Percentiles rank a stretch among this genome's conserved stretches.
Conservation (phyloP, 371 early-diverging fungal genomes). For the Fennellomyces sp. region DNA sequence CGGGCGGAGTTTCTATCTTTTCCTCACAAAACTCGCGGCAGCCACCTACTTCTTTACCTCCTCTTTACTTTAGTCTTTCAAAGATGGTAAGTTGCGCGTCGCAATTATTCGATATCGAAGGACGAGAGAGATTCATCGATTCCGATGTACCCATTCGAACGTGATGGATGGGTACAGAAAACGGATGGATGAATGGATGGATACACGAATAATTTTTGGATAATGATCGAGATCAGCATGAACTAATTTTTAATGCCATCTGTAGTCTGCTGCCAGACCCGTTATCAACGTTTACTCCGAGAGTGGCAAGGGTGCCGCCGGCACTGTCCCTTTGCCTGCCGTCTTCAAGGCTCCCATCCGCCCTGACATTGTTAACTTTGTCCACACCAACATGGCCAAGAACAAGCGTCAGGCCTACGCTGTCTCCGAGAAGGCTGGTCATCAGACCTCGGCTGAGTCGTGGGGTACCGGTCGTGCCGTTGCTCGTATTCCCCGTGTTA, state of each 20-base stretch:
- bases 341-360: conserved; percentile 99
- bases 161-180: not conserved
- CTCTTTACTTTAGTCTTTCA: too few species aligned
- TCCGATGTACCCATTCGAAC: too few species aligned
- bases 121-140: too few species aligned
- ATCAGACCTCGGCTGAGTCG: conserved; percentile 99
- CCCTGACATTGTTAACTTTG: conserved; percentile 96
- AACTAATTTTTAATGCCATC: too few species aligned
- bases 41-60: too few species aligned
- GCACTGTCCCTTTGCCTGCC: conserved; percentile 90
- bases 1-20: too few species aligned
- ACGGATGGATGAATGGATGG: conserved; percentile 6
- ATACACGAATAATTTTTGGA: not conserved
- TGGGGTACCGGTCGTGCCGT: conserved; percentile 99
- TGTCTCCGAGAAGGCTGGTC: conserved; percentile 98
- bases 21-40: too few species aligned
- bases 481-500: conserved; percentile 99
- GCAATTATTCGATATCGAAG: too few species aligned
- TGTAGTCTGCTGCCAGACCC: conserved; percentile 75
- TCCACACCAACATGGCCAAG: conserved; percentile 98
- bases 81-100: too few species aligned
- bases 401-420: conserved; percentile 99
- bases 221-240: not conserved
- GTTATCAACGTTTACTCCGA: conserved; percentile 91
- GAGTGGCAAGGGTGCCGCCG: conserved; percentile 70